A percentile compares a stretch with the other conserved stretches of the same genome.
phyloP scores from a whole-genome alignment of 2,329 filamentous ascomycete species.

The Colletotrichum godetiae region DNA sequence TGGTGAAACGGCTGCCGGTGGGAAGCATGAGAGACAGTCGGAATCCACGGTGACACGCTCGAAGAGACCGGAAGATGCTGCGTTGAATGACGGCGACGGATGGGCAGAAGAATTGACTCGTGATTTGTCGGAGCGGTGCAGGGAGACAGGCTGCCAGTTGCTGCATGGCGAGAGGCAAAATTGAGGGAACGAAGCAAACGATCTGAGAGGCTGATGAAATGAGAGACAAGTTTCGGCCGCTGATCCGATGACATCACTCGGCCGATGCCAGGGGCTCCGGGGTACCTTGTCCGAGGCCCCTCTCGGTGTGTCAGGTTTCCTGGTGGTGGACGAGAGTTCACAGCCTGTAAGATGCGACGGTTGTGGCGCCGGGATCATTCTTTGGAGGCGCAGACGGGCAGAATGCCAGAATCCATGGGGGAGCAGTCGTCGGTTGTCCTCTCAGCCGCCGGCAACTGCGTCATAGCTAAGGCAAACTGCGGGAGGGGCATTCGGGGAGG shows the following conservation, averaged over 20 bases:
- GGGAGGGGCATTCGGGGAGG: background rate
- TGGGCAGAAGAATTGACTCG: conserved; percentile 16
- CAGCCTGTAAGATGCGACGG: conserved; percentile 18
- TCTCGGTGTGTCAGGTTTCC: conserved; percentile 29
- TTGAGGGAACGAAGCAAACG: conserved; percentile 4
- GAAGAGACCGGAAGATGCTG: background rate
- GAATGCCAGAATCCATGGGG: background rate
- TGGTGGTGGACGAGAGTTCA: conserved; percentile 12
- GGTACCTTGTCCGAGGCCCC: conserved; percentile 18
- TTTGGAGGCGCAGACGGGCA: conserved; percentile 4
- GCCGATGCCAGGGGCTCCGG: conserved; percentile 17
- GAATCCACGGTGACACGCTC: conserved; percentile 3
- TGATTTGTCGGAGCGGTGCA: conserved; percentile 2
- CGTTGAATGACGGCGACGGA: background rate
- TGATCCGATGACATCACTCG: conserved; percentile 35
- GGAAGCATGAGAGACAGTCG: conserved; percentile 6
- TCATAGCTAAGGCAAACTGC: background rate
- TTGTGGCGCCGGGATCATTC: conserved; percentile 19
- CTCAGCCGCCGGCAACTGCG: background rate
- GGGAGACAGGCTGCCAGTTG: background rate
- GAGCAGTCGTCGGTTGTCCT: background rate
- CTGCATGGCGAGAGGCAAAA: background rate
- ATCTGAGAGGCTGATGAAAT: conserved; percentile 20
- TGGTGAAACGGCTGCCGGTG: conserved; percentile 19
- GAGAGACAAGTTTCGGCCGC: conserved; percentile 21